A percentile compares a stretch with the other conserved stretches of the same genome.
These are phyloP conservation scores for Exophiala dermatitidis DNA, from an alignment of 2,329 filamentous ascomycete species.

Conservation along the genomic window DNA sequence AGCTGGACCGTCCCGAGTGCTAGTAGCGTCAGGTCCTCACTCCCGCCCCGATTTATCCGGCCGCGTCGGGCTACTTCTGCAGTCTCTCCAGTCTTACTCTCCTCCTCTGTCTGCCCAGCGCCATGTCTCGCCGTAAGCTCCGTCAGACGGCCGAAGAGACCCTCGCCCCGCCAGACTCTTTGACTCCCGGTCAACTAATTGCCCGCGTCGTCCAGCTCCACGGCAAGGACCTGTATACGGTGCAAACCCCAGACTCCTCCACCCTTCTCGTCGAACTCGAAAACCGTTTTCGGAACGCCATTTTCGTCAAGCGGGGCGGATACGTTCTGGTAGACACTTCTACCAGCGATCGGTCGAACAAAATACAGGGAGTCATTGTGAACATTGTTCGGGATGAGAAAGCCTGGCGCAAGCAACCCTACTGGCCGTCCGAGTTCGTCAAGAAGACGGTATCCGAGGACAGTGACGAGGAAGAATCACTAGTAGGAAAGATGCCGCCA, in stretches of 20 bases:
- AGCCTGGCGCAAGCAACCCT: slow-evolving; percentile 78
- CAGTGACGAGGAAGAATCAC: slow-evolving; percentile 68
- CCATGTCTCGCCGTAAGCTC: slow-evolving; percentile 62
- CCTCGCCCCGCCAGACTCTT: slow-evolving; percentile 50
- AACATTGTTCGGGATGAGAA: slow-evolving; percentile 91
- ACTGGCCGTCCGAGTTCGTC: slow-evolving; percentile 79
- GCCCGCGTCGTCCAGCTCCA: slow-evolving; percentile 73
- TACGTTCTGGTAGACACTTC: slow-evolving; percentile 73
- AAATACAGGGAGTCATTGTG: slow-evolving; percentile 79
- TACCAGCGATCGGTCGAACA: slow-evolving; percentile 61
- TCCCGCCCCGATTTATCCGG: not conserved
- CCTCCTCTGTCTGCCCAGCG: not conserved
- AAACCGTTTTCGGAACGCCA: slow-evolving; percentile 77
- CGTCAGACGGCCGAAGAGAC: slow-evolving; percentile 70
- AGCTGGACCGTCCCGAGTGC: no score
- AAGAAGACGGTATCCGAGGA: slow-evolving; percentile 55
- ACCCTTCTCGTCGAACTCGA: slow-evolving; percentile 72
- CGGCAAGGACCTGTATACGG: slow-evolving; percentile 82
- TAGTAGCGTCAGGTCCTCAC: not conserved
- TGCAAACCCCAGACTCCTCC: slow-evolving; percentile 61
- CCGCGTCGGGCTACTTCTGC: not conserved
- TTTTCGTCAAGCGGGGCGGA: slow-evolving; percentile 86
- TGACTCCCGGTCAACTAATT: slow-evolving; percentile 53
- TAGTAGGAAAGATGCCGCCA: slow-evolving; percentile 76
- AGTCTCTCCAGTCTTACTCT: not conserved